Evolutionary conservation across 2,329 filamentous ascomycete genomes (phyloP).

Genomic region (Simplicillium sp.): DNA sequence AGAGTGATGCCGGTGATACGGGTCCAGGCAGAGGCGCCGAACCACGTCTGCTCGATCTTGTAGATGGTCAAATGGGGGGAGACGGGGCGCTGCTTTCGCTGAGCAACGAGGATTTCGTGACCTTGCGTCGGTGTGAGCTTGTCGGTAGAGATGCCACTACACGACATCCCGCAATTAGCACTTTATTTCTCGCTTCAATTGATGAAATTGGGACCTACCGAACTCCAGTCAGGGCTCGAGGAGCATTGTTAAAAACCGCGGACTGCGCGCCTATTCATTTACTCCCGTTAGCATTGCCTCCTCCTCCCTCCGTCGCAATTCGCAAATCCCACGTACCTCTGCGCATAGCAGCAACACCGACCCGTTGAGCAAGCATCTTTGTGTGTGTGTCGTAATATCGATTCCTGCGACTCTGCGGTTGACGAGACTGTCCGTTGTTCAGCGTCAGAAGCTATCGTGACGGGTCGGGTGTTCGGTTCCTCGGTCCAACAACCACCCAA

Average conservation of each 20-base stretch:
- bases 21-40: conserved; percentile 61
- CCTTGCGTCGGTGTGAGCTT: conserved; percentile 45
- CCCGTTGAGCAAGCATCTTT: conserved; percentile 48
- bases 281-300: background rate
- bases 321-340: conserved; percentile 34
- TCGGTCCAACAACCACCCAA: conserved; percentile 32
- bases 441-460: conserved; percentile 8
- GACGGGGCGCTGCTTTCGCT: conserved; percentile 74
- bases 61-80: conserved; percentile 83
- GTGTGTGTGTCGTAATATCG: background rate
- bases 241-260: conserved; percentile 33
- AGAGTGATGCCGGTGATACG: conserved; percentile 74
- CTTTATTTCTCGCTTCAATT: no score
- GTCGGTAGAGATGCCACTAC: conserved; percentile 45
- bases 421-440: conserved; percentile 9
- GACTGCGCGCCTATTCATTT: conserved; percentile 29
- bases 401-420: conserved; percentile 9
- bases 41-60: conserved; percentile 78
- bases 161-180: no score
- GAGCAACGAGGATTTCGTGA: conserved; percentile 62
- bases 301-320: background rate
- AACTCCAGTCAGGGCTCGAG: conserved; percentile 31
- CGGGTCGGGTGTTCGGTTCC: conserved; percentile 22
- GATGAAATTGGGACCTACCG: conserved; percentile 30
- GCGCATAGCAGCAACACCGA: conserved; percentile 49